These are phyloP conservation scores for Phialemonium atrogriseum DNA, from an alignment of 2,329 filamentous ascomycete genomes.

Conservation along the genomic window DNA sequence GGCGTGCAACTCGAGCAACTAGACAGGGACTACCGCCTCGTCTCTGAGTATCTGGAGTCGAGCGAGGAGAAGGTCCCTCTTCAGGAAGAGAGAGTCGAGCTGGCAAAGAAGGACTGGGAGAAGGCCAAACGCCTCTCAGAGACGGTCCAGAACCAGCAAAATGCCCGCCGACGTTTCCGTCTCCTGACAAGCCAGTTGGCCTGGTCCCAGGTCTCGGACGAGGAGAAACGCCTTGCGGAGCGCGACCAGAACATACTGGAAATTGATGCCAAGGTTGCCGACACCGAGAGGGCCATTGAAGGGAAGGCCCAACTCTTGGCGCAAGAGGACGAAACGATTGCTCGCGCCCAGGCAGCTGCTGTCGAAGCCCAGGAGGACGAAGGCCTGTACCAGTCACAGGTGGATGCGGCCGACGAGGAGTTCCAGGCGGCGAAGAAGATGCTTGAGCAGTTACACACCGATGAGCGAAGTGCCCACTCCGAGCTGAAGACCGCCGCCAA, in stretches of 20 bases:
- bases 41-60: constrained; percentile 69
- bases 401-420: constrained; percentile 37
- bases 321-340: constrained; percentile 35
- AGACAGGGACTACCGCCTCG: constrained; percentile 80
- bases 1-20: constrained; percentile 90
- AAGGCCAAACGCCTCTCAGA: constrained; percentile 58
- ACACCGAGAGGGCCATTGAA: constrained; percentile 24
- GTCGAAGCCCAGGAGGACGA: constrained; percentile 37
- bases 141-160: constrained; percentile 56
- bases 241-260: constrained; percentile 27
- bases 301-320: constrained; percentile 42
- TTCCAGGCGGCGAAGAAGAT: constrained; percentile 35
- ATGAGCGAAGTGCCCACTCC: constrained; percentile 58
- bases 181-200: constrained; percentile 59
- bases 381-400: constrained; percentile 35
- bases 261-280: constrained; percentile 34
- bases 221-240: constrained; percentile 48
- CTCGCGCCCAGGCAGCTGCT: constrained; percentile 27
- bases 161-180: constrained; percentile 52
- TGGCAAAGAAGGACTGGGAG: constrained; percentile 48
- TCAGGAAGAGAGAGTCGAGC: constrained; percentile 54
- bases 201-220: constrained; percentile 80
- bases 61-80: constrained; percentile 56
- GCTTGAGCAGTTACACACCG: constrained; percentile 45
- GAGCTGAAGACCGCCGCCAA: constrained; percentile 46